Percentiles rank a stretch among this genome's conserved stretches.
phyloP scores from a whole-genome alignment of 108 stramenopile genomes.

The Epipyxis sp. region DNA sequence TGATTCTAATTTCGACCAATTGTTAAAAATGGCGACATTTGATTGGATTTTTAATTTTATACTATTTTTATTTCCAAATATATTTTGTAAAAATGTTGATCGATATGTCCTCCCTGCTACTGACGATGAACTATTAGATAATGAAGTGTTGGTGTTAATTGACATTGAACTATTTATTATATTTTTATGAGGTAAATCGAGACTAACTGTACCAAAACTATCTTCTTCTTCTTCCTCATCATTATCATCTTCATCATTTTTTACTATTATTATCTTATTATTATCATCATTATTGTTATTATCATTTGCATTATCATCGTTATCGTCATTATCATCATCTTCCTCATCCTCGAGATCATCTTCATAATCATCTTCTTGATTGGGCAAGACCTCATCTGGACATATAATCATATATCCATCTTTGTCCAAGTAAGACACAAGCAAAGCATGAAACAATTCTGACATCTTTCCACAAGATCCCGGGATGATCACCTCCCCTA shows the following conservation, averaged over 20 bases:
- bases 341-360: slow-evolving; percentile 1
- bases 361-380: slow-evolving; percentile 6
- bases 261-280: background rate
- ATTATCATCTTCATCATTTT: background rate
- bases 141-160: too few species aligned
- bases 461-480: background rate
- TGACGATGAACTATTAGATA: too few species aligned
- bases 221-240: slow-evolving; percentile 26
- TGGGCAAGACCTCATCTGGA: slow-evolving; percentile 11
- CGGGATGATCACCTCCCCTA: slow-evolving; percentile 9
- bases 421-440: background rate
- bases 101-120: too few species aligned
- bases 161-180: too few species aligned
- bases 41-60: too few species aligned
- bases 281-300: background rate
- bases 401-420: background rate
- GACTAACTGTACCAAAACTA: background rate
- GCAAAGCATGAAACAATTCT: background rate
- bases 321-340: background rate
- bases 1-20: too few species aligned
- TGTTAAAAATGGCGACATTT: too few species aligned
- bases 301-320: background rate
- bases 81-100: too few species aligned
- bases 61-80: too few species aligned
- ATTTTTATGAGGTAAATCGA: too few species aligned